Evolutionary conservation across 2,329 filamentous ascomycete genomes (phyloP), one percentile per base, ranked within the genome.

Genomic region (Westerdykella aurantiaca): DNA sequence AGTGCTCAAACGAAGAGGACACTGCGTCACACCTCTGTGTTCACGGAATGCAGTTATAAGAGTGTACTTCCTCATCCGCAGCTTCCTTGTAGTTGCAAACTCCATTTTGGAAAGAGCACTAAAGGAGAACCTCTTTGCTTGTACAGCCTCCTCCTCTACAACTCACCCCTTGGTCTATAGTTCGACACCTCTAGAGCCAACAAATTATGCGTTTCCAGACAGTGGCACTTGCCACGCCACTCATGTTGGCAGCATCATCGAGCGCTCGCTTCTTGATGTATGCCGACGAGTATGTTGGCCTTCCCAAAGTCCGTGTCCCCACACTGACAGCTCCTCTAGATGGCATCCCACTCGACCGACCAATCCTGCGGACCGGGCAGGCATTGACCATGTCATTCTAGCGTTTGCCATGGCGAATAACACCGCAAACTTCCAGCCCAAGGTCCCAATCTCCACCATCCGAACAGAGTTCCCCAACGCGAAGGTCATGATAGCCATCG

Each of bases 401-500:
- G 61, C 64, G 6, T 68, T 68, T 38, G 60, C 63, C 29, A 44
- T 50, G 41, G 74, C 72, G 47, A 67, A 66, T 11, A 64, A 71
- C 38, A 69, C 69, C 0, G 68, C 67, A 16, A 53, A 64, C 0
- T 80, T 74, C 52, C 68, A 69, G 41, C 79, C 80, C 0, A 82
- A 81, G 52, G 72, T 76, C 61, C 60, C 73, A 1, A 63, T 82
- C 2, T 57, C 65, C 0, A 70, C 73, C 4, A 69, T 81, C 37
- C 75, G 79, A 14, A 65, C 67, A 13, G 68, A 78, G 16, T 83
- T 81, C 43, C 60, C 73, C 0, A 71, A 70, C 21, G 81, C 82
- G 16, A 82, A 84, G 52, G 66, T 88, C 17, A 76, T 84, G 69
- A 74, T 88, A 31, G 83, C 85, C 16, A 80, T 89, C 49, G 85